Conservation (phyloP, 768 basidiomycete species). For the Amyloporia xantha region DNA sequence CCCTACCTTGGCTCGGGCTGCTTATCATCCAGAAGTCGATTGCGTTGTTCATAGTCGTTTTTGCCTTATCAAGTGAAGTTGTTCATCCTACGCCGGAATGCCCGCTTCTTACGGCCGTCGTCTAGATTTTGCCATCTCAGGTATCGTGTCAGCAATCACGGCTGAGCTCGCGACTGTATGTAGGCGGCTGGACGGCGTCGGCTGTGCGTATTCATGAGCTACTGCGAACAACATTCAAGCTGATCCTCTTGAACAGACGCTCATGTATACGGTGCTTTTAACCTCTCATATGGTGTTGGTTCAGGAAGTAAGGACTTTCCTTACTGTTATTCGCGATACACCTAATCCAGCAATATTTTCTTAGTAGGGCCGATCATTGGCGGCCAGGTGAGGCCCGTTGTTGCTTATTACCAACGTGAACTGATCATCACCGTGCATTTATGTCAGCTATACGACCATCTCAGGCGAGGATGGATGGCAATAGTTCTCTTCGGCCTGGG, state of each 20-base stretch:
- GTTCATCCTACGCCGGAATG: neutral
- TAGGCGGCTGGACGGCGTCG: conserved; percentile 51
- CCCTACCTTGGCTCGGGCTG: conserved; percentile 60
- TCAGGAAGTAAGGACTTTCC: conserved; percentile 40
- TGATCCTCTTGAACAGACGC: conserved; percentile 40
- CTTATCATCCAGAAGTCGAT: conserved; percentile 42
- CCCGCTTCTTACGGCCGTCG: neutral
- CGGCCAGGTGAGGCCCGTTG: conserved; percentile 43
- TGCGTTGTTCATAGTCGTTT: conserved; percentile 40
- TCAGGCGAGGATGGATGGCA: conserved; percentile 52
- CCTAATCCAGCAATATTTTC: neutral
- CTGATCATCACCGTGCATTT: neutral
- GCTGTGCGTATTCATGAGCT: conserved; percentile 41
- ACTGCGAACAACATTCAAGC: conserved; percentile 3
- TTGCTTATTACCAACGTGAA: neutral
- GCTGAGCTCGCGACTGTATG: conserved; percentile 62
- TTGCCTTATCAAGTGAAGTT: conserved; percentile 48
- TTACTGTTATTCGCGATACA: neutral
- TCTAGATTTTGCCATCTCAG: conserved; percentile 57
- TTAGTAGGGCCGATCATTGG: conserved; percentile 66
- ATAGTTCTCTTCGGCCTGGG: conserved; percentile 44
- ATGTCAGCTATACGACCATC: conserved; percentile 53
- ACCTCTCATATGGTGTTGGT: conserved; percentile 63
- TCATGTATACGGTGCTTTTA: conserved; percentile 71
- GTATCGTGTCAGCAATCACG: conserved; percentile 52